Base-by-base conservation (phyloP, 768 basidiomycete genomes). In the Suillus americanus region DNA sequence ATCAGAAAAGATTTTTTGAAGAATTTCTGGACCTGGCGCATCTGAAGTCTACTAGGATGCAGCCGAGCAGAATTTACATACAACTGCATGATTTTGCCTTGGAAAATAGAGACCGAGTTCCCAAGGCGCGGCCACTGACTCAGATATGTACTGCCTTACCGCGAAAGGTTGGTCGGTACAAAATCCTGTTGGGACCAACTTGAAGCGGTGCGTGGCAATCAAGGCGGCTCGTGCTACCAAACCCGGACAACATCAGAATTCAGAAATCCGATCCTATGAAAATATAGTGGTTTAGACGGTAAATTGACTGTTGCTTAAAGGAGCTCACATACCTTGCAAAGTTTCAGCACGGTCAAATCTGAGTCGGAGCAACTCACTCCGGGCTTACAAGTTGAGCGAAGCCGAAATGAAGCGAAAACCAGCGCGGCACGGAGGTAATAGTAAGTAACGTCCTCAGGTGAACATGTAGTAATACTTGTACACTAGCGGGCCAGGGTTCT, bases 61-160 rank as follows among this genome's bases (percentile, higher is more conserved):
- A 59, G 10, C 57, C 57, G 57, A 59, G 57, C 25, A 59, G 18
- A 41, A 28, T 59, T 59, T 59, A 59, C 57, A 59, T 59, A 59
- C 57, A 59, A 12, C 35, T 54, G 53, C 33, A 30, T 41, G 25
- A 18, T 30, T 59, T 59, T 41, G 18, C 8, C 16, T 40, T 57
- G 38, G 25, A 38, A 38, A 14, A 55, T 38, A 23, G 55, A 56
- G 50, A 12, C 51, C 23, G 55, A 40, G 23, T 16, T 37, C 55
- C 38, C 30, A 33, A 54, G 53, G 10, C 33, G 53, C 30, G 30
- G 30, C 12, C 33, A 54, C 20, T 13, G 20, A 30, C 30, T 18
- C 51, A 16, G 28, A 54, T 54, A n/a, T 35, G 53, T 33, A 54
- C 33, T 33, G 33, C 53, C 30, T 33, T 8, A 25, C 6, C 18